Conservation (phyloP, 768 basidiomycete species). For the Russula ochroleuca region DNA sequence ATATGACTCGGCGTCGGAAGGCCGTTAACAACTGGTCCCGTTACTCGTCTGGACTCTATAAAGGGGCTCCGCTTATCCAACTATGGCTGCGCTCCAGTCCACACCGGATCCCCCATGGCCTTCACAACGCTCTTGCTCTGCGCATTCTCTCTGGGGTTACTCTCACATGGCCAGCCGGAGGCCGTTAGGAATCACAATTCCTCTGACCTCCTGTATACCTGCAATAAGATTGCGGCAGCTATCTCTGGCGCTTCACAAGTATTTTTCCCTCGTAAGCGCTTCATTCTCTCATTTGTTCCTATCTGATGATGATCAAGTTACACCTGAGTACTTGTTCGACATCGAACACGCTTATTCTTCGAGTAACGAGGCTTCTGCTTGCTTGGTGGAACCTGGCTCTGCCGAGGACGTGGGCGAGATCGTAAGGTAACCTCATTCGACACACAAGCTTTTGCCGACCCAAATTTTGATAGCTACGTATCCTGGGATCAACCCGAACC, state of each 20-base stretch:
- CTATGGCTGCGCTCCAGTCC: not conserved
- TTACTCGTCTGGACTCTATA: not conserved
- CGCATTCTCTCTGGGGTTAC: not conserved
- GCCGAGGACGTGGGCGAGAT: conserved; percentile 23
- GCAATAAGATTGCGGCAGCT: not conserved
- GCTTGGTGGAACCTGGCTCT: conserved; percentile 26
- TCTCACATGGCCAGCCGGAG: not conserved
- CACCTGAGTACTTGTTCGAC: conserved; percentile 16
- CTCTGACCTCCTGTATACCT: not conserved
- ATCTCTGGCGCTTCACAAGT: conserved; percentile 6
- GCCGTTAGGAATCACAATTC: too few relatives aligned
- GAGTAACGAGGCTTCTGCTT: conserved; percentile 12
- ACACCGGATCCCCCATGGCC: not conserved
- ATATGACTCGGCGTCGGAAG: too few relatives aligned
- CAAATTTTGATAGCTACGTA: not conserved
- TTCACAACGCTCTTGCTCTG: not conserved
- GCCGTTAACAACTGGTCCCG: too few relatives aligned
- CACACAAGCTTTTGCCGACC: not conserved
- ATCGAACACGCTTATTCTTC: conserved; percentile 2
- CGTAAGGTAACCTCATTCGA: conserved; percentile 16
- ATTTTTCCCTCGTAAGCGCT: not conserved
- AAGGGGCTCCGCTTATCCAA: not conserved
- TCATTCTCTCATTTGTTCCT: not conserved
- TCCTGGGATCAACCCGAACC: not conserved
- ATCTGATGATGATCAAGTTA: conserved; percentile 4